Conservation (phyloP, 2,329 filamentous ascomycete genomes). For the Neonectria hederae region DNA sequence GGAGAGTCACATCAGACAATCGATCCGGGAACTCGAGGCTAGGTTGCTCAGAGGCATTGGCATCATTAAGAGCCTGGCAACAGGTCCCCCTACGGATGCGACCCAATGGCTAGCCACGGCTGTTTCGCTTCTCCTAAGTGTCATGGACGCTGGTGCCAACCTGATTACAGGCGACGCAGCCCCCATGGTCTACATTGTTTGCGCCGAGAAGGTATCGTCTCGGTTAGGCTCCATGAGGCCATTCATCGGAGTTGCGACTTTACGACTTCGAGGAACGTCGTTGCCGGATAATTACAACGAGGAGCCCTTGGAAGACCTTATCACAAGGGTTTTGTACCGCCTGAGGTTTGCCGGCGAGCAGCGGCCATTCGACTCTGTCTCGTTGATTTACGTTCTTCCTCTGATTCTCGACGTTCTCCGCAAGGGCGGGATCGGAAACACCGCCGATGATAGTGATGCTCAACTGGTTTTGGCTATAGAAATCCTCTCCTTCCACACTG, state of each 20-base stretch:
- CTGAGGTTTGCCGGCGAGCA: constrained; percentile 92
- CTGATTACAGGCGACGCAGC: constrained; percentile 83
- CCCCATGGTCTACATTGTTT: constrained; percentile 80
- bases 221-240: constrained; percentile 80
- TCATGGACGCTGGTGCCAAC: constrained; percentile 82
- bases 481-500: constrained; percentile 87
- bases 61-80: constrained; percentile 83
- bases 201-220: constrained; percentile 76
- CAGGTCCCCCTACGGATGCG: constrained; percentile 88
- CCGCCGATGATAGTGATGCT: constrained; percentile 83
- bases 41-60: constrained; percentile 84
- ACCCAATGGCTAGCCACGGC: constrained; percentile 88
- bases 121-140: constrained; percentile 75
- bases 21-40: constrained; percentile 75
- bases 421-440: constrained; percentile 78
- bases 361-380: constrained; percentile 89
- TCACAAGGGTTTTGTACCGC: constrained; percentile 90
- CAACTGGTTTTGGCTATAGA: constrained; percentile 91
- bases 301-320: constrained; percentile 83
- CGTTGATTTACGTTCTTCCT: constrained; percentile 87
- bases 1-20: constrained; percentile 79
- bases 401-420: constrained; percentile 82
- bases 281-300: constrained; percentile 76
- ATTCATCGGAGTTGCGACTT: constrained; percentile 87
- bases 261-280: constrained; percentile 80